Percentiles rank a stretch among this genome's conserved stretches.
phyloP scores from a whole-genome alignment of 768 basidiomycete genomes.

The Termitomyces sp. region DNA sequence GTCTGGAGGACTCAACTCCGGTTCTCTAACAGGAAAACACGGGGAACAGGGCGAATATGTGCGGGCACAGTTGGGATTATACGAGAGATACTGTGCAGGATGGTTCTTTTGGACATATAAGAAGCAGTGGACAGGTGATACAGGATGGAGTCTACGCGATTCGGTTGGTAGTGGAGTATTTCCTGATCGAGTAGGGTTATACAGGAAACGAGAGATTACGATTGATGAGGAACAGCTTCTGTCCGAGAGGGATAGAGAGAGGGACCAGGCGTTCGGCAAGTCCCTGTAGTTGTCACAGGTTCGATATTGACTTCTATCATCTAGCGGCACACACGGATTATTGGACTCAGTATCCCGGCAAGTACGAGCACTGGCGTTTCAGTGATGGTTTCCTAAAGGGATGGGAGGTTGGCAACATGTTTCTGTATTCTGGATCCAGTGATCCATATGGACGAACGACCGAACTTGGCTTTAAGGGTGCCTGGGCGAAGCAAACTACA shows the following conservation, averaged over 20 bases:
- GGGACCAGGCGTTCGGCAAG: slow-evolving; percentile 27
- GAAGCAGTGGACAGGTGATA: slow-evolving; percentile 60
- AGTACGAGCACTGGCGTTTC: slow-evolving; percentile 67
- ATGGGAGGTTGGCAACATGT: slow-evolving; percentile 66
- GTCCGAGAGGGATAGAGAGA: slow-evolving; percentile 19
- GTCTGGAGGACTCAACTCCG: slow-evolving; percentile 69
- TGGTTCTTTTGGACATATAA: slow-evolving; percentile 87
- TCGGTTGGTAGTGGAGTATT: slow-evolving; percentile 59
- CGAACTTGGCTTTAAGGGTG: slow-evolving; percentile 61
- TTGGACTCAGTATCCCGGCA: slow-evolving; percentile 44
- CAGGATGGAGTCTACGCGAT: slow-evolving; percentile 70
- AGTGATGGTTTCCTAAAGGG: slow-evolving; percentile 58
- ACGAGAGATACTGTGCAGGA: slow-evolving; percentile 59
- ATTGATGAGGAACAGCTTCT: slow-evolving; percentile 15
- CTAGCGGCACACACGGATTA: slow-evolving; percentile 33
- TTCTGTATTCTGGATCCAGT: slow-evolving; percentile 30
- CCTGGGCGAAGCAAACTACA: slow-evolving; percentile 47
- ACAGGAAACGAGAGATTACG: slow-evolving; percentile 16
- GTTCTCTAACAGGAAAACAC: slow-evolving; percentile 35
- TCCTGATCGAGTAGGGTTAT: slow-evolving; percentile 45
- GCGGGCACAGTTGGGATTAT: slow-evolving; percentile 59
- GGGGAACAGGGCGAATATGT: slow-evolving; percentile 45
- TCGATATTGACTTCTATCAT: not conserved
- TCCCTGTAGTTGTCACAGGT: not conserved
- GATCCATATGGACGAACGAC: slow-evolving; percentile 24